Percentiles rank a stretch among this genome's conserved stretches.
Conservation (phyloP, 2,329 filamentous ascomycete species). For the Onygena corvina region DNA sequence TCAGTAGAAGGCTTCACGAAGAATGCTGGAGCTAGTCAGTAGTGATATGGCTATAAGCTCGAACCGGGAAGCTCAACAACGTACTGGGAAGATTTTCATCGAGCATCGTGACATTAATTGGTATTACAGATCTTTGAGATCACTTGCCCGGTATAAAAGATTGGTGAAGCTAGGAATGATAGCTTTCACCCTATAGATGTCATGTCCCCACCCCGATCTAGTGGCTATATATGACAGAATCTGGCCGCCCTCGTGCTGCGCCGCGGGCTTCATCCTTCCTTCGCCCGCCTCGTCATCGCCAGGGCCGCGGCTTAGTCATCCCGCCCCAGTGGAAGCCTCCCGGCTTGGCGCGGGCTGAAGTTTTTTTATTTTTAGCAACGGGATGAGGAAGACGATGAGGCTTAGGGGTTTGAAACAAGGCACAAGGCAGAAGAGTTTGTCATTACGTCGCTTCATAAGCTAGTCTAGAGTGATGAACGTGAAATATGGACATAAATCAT, state of each 20-base stretch:
- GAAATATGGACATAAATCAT: neutral
- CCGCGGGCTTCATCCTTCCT: neutral
- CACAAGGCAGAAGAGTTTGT: too few species aligned
- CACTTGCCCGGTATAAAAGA: too few species aligned
- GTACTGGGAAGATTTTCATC: constrained; percentile 82
- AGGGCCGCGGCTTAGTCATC: neutral
- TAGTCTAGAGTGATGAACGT: neutral
- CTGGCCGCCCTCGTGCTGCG: neutral
- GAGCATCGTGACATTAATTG: constrained; percentile 48
- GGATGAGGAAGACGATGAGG: too few species aligned
- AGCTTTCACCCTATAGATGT: neutral
- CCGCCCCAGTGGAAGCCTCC: neutral
- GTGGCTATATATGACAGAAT: neutral
- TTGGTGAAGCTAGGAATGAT: neutral
- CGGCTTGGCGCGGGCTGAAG: neutral
- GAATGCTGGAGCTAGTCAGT: constrained; percentile 37
- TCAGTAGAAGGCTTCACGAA: constrained; percentile 45
- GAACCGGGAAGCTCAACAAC: constrained; percentile 9
- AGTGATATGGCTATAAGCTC: neutral
- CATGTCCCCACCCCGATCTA: neutral
- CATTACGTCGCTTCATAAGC: neutral
- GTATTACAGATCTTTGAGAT: too few species aligned
- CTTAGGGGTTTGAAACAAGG: too few species aligned
- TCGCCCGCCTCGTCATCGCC: neutral
- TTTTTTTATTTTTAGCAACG: constrained; percentile 2